Evolutionary conservation across 2,329 filamentous ascomycete species (phyloP).

Genomic region (Berkeleyomyces basicola): DNA sequence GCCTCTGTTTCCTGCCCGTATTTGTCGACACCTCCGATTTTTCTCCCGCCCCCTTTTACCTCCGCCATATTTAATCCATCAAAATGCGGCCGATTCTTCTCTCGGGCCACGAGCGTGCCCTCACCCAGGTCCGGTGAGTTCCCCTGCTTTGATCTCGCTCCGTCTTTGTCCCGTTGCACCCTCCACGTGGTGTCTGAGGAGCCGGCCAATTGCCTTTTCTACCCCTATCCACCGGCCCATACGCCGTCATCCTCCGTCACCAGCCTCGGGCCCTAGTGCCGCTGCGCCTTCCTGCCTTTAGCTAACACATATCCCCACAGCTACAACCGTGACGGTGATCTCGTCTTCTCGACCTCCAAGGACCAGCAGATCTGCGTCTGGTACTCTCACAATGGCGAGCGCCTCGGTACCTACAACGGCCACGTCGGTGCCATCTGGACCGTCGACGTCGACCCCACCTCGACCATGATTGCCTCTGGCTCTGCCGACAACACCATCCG

Average conservation of each 20-base stretch:
- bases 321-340: conserved; percentile 88
- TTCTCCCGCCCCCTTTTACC: not conserved
- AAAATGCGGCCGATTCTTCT: conserved; percentile 95
- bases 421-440: conserved; percentile 98
- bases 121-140: conserved; percentile 77
- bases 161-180: not conserved
- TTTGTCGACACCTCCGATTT: not conserved
- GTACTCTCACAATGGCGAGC: conserved; percentile 96
- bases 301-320: conserved; percentile 25
- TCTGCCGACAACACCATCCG: conserved; percentile 97
- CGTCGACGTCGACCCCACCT: conserved; percentile 87
- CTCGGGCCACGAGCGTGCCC: conserved; percentile 88
- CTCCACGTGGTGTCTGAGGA: not conserved
- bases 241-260: not conserved
- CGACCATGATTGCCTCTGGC: conserved; percentile 80
- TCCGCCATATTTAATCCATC: conserved; percentile 19
- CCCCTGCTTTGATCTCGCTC: not conserved
- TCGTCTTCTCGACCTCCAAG: conserved; percentile 90
- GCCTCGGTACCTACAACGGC: conserved; percentile 88
- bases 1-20: not conserved
- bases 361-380: conserved; percentile 94
- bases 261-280: not conserved
- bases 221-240: conserved; percentile 14
- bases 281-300: not conserved
- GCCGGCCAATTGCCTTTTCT: not conserved